Base-by-base conservation (phyloP, 2,329 filamentous ascomycete species). In the Sporothrix variecibatus region DNA sequence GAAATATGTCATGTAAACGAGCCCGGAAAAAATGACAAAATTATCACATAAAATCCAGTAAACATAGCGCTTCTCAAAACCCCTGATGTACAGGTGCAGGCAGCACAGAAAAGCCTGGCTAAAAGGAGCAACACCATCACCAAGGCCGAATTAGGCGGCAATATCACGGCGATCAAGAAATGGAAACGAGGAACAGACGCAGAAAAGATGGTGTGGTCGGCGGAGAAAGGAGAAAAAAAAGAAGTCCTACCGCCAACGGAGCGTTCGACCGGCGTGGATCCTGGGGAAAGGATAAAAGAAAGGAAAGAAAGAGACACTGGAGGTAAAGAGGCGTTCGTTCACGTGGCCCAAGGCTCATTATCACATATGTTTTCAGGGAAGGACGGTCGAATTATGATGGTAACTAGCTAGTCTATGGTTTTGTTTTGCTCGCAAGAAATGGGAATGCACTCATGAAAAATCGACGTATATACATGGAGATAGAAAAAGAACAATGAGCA, bases 81-180 rank as follows among this genome's bases (percentile, higher is more conserved):
- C 12, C 56, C 60, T 64, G 60, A 64, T 64, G 20, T 64, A 34
- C 60, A 23, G 34, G 8, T n/a, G 31, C 9, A 20, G 2, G 8
- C 34, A 40, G 34, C 28, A 40, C 8, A 23, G 9, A 6, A 62
- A 46, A 64, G 58, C 28, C 34, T 38, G 64, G 64, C 26, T 68
- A 31, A 68, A 68, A 65, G 60, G 23, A 20, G 11, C 15, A 68
- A n/a, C 2, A 12, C 23, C 23, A 49, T 15, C 69, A 71, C 69
- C 69, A 53, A 71, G 12, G 49, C 69, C 68, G 8, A 62, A 71
- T 71, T 62, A 62, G 53, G 53, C 23, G 53, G 69, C 56, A 71
- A 71, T 62, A 49, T 71, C 69, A 38, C 53, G 69, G 38, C 23
- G 69, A 49, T 71, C 53, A 49, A 43, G 69, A 71, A 15, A 60